Base-by-base conservation (phyloP, 352 stramenopile species). In the Phytophthora fragariae region DNA sequence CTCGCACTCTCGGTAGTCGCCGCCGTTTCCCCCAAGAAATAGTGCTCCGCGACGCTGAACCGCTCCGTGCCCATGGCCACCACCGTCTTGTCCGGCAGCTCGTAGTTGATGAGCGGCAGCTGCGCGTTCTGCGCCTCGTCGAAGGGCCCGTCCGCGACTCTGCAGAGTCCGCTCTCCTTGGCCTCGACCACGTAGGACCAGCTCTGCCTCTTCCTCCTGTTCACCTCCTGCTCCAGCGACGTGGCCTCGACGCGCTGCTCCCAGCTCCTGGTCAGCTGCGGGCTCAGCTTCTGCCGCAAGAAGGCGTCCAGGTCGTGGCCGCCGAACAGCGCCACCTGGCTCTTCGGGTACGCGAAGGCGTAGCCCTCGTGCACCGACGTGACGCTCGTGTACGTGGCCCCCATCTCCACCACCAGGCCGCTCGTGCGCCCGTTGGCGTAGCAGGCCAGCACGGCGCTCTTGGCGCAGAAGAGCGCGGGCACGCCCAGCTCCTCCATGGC, bases 1-100 rank as follows among this genome's bases (percentile, higher is more conserved):
- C n/a, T 50, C 12, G 29, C 24, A 37, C 56, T 31, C 3, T 35
- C 31, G 6, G 6, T 56, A 9, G 39, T 66, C 6, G 54, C 65
- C 52, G 35, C 41, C 19, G 68, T 54, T 46, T 67, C 52, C 8
- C 57, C 31, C 41, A 76, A 56, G 41, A 98, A 98, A 68, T 97
- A 93, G 64, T 97, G 86, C 68, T 98, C 94, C 0, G 92, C 86
- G 5, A 94, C 90, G 57, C 90, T 93, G 72, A 98, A 98, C 19
- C 89, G 78, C 76, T 98, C 93, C 0, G 89, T 88, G 24, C 92
- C 91, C 49, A 98, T 62, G 15, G 90, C 72, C 17, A 98, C 69
- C n/a, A 93, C 65, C 1, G 85, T 95, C 67, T 93, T 93, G 68
- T 95, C 89, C 1, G 89, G 88, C 53, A 95, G 70, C 60, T 95